Evolutionary conservation across 257 asterid genomes (phyloP), one percentile per base, ranked within the genome.

Genomic region (Mitragyna speciosa): DNA sequence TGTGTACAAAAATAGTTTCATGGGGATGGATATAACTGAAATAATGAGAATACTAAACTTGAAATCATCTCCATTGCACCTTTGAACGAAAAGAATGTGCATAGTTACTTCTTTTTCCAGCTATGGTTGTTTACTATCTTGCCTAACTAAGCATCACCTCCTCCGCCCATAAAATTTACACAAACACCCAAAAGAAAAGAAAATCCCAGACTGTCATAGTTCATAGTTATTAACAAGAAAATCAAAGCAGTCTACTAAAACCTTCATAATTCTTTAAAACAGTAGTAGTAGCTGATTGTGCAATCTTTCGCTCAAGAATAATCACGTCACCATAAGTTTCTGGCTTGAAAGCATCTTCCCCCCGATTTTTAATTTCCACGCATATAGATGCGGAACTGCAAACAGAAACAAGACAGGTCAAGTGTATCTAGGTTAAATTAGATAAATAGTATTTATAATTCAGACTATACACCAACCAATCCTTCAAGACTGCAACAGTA

Each of bases 261-360:
- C 99, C 99, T 95, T 90, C 96, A 84, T 59, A 86, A 75, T 84
- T 92, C 87, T 92, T 95, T 83, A 92, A 83, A 72, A 91, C 58
- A 73, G 81, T 90, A 80, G 92, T 70, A 84, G 93, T 84, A 78
- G 91, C 12, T 15, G 96, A 87, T 82, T 90, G 97, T 15, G 94
- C 75, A 79, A 95, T 91, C 85, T 93, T 88, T 70, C 97, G 94
- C 72, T 93, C 99, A 81, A 95, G 86, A 39, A 88, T 86, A 64
- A 95, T 89, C 87, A 81, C 54, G 83, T 89, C 89, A 78, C 99
- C 99, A 76, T 89, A 95, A 30, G 76, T 51, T 67, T 93, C 98
- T 30, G 90, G 96, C 89, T 89, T 91, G 85, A 91, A 95, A 73
- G 99, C 96, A 87, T 95, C 98, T 73, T 91, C 97, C 16, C 98